These are phyloP conservation scores for Lactifluus echinatus DNA, from an alignment of 768 basidiomycete species.

Conservation along the genomic window DNA sequence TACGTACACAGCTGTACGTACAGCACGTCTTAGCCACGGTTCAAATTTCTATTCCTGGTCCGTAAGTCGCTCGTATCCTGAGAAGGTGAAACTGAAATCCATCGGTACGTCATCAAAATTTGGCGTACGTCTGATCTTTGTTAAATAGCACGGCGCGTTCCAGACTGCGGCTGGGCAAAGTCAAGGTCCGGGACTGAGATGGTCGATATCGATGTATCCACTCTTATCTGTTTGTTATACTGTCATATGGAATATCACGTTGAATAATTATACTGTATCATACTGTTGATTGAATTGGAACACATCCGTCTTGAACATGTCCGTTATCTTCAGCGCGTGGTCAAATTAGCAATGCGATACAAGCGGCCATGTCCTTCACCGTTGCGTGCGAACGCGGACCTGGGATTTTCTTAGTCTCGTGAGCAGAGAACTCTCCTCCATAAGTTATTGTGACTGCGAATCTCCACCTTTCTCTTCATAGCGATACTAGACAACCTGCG, in stretches of 20 bases:
- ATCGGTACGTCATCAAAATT: constrained; percentile 98
- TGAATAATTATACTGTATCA: background rate
- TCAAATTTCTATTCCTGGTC: constrained; percentile 60
- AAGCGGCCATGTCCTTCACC: too few relatives aligned
- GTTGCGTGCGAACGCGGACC: too few relatives aligned
- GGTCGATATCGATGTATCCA: constrained; percentile 25
- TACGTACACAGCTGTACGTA: too few relatives aligned
- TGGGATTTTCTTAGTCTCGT: too few relatives aligned
- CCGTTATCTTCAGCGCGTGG: too few relatives aligned
- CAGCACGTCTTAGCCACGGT: constrained; percentile 19
- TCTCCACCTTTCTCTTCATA: too few relatives aligned
- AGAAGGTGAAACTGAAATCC: constrained; percentile 97
- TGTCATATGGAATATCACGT: background rate
- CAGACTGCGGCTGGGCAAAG: constrained; percentile 98
- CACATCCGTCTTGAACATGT: too few relatives aligned
- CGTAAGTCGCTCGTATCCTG: constrained; percentile 96
- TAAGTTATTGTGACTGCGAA: too few relatives aligned
- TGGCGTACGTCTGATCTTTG: constrained; percentile 51
- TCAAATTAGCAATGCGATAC: too few relatives aligned
- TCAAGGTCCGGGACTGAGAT: constrained; percentile 66
- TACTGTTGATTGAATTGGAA: too few relatives aligned
- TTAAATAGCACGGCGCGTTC: constrained; percentile 83
- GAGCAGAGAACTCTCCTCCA: too few relatives aligned
- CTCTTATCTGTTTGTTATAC: background rate
- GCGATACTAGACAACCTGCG: too few relatives aligned